Conservation (phyloP, 371 early-diverging fungal genomes). For the Chytridium lagenaria region DNA sequence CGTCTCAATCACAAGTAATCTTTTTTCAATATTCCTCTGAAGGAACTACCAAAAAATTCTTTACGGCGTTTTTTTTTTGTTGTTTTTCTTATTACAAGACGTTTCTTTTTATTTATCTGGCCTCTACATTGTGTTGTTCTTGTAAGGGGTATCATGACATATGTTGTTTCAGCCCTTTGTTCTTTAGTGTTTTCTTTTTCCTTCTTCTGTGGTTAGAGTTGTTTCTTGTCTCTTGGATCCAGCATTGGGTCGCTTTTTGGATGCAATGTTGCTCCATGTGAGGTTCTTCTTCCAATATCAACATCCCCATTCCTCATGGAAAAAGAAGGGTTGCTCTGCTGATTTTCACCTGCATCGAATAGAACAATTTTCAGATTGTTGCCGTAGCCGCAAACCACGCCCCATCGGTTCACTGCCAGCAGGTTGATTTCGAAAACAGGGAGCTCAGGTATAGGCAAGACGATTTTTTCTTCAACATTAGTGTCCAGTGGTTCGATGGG, state of each 20-base stretch:
- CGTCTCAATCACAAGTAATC: not conserved
- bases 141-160: no score
- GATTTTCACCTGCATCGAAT: not conserved
- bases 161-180: not conserved
- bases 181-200: not conserved
- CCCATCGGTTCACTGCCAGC: slow-evolving; percentile 19
- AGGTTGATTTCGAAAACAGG: slow-evolving; percentile 27
- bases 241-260: not conserved
- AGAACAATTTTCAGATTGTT: slow-evolving; percentile 30
- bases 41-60: no score
- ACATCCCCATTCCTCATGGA: not conserved
- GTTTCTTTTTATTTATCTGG: no score
- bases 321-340: not conserved
- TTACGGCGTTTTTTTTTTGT: no score
- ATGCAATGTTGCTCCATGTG: not conserved
- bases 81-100: no score
- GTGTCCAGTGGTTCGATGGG: not conserved
- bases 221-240: not conserved
- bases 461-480: not conserved
- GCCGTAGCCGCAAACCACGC: slow-evolving; percentile 33
- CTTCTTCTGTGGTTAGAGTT: not conserved
- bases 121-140: no score
- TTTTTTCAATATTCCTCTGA: no score
- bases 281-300: not conserved
- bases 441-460: not conserved